phyloP scores from a whole-genome alignment of 2,329 filamentous ascomycete species.

The Paracorniculantispora psalliotae region DNA sequence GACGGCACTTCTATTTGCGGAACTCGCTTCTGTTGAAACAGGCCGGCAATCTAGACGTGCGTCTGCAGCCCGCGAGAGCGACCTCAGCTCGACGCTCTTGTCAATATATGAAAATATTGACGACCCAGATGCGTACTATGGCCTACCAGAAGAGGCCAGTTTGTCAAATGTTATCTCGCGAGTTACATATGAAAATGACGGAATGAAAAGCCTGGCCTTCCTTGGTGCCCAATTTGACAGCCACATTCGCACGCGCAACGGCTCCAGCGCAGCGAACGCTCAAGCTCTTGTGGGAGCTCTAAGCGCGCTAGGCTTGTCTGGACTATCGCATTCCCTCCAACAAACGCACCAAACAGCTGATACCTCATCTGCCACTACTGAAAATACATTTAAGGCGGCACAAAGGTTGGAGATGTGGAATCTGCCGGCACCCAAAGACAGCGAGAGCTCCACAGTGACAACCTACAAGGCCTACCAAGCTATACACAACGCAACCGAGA shows the following conservation, averaged over 20 bases:
- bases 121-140: slow-evolving; percentile 95
- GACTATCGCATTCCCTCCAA: slow-evolving; percentile 75
- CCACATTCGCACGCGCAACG: slow-evolving; percentile 60
- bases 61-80: slow-evolving; percentile 48
- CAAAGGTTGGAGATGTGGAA: slow-evolving; percentile 89
- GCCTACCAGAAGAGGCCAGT: slow-evolving; percentile 72
- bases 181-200: slow-evolving; percentile 85
- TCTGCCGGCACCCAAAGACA: slow-evolving; percentile 64
- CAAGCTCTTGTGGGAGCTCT: slow-evolving; percentile 71
- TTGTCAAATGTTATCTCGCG: slow-evolving; percentile 73
- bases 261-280: slow-evolving; percentile 53
- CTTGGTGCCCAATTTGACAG: slow-evolving; percentile 88
- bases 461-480: slow-evolving; percentile 79
- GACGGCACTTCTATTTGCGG: slow-evolving; percentile 76
- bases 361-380: slow-evolving; percentile 53
- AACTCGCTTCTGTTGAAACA: slow-evolving; percentile 59
- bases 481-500: slow-evolving; percentile 61
- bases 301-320: slow-evolving; percentile 75
- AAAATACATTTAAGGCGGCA: slow-evolving; percentile 73
- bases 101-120: slow-evolving; percentile 87
- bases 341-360: slow-evolving; percentile 60
- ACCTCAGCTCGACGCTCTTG: slow-evolving; percentile 66
- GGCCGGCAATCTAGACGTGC: slow-evolving; percentile 60
- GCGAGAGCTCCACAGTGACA: slow-evolving; percentile 59
- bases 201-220: slow-evolving; percentile 81